phyloP scores from a whole-genome alignment of 2,329 filamentous ascomycete species.

The Nothophoma quercina region DNA sequence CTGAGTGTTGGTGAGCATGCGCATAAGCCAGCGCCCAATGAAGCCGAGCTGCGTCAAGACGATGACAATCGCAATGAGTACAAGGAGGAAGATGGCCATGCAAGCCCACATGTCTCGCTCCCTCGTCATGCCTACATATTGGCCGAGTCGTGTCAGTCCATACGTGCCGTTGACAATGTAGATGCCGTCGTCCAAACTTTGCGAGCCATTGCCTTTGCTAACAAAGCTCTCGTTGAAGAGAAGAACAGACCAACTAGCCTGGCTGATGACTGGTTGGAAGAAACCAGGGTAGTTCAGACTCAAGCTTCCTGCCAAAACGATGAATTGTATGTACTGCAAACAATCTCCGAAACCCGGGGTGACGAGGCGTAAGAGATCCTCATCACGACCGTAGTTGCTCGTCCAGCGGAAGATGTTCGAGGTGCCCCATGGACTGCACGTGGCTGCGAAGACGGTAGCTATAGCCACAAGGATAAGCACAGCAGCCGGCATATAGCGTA shows the following conservation, averaged over 20 bases:
- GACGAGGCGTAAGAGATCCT: slow-evolving; percentile 87
- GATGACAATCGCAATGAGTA: slow-evolving; percentile 73
- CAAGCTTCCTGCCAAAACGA: slow-evolving; percentile 85
- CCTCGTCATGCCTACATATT: slow-evolving; percentile 80
- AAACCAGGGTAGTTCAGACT: slow-evolving; percentile 91
- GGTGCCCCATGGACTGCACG: slow-evolving; percentile 93
- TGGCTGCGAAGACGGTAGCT: slow-evolving; percentile 82
- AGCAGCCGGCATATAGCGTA: slow-evolving; percentile 79
- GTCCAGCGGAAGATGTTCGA: slow-evolving; percentile 92
- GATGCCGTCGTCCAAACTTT: slow-evolving; percentile 81
- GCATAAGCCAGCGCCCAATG: slow-evolving; percentile 76
- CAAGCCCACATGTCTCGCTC: slow-evolving; percentile 88
- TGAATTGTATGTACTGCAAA: slow-evolving; percentile 94
- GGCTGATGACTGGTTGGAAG: slow-evolving; percentile 89
- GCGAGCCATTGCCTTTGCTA: slow-evolving; percentile 69
- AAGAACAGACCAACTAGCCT: slow-evolving; percentile 85
- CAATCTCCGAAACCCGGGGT: slow-evolving; percentile 97
- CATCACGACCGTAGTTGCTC: slow-evolving; percentile 96
- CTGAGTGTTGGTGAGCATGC: slow-evolving; percentile 72
- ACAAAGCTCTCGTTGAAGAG: slow-evolving; percentile 95
- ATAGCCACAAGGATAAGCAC: slow-evolving; percentile 81
- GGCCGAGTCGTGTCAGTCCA: slow-evolving; percentile 79
- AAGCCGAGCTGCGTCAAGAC: slow-evolving; percentile 80
- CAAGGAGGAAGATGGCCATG: slow-evolving; percentile 89
- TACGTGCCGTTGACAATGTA: slow-evolving; percentile 81